Base-by-base conservation (phyloP, 768 basidiomycete genomes). In the Agaricus blazei region DNA sequence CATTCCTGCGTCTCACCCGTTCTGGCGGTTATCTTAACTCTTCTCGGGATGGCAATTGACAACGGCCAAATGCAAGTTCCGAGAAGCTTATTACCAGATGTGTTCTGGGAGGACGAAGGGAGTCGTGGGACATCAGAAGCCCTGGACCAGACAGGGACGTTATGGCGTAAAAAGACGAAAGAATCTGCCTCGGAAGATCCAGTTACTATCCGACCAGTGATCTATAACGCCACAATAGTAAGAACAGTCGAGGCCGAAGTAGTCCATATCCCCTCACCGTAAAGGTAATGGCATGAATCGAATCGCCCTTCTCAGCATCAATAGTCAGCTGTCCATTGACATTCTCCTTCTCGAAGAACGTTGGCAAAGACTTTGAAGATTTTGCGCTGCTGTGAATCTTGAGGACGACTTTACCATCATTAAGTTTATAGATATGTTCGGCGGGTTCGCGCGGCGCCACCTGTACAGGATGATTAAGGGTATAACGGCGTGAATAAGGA, bases 341-440 rank as follows among this genome's bases (percentile, higher is more conserved):
- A 47, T 74, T 72, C 64, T 80, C 78, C 68, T 78, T 80, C 70
- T 82, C 79, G 61, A 75, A 77, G 64, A 77, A 79, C 23, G 76
- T 77, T 8, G 80, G 79, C 34, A 80, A 65, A 50, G 77, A 78
- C 52, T 75, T 76, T 9, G 75, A 67, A 3, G 79, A 79, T 64
- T 77, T 79, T 11, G 79, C 79, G 60, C 77, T 79, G 69, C 78
- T 81, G 63, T 64, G 68, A 56, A 80, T 65, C 49, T 70, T 75
- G 53, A 80, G 73, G 43, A 73, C 72, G 50, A 75, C 68, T 60
- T 74, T 77, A 37, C 72, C 69, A 53, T 77, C 76, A 26, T 66
- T 61, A 46, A 75, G 62, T 40, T 72, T 67, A 60, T 72, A 79
- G 37, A 74, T 59, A 56, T 81, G 79, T 62, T 79, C 76, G n/a